Conservation (phyloP, 1,284 basidiomycete species). For the Moniliella sp. region DNA sequence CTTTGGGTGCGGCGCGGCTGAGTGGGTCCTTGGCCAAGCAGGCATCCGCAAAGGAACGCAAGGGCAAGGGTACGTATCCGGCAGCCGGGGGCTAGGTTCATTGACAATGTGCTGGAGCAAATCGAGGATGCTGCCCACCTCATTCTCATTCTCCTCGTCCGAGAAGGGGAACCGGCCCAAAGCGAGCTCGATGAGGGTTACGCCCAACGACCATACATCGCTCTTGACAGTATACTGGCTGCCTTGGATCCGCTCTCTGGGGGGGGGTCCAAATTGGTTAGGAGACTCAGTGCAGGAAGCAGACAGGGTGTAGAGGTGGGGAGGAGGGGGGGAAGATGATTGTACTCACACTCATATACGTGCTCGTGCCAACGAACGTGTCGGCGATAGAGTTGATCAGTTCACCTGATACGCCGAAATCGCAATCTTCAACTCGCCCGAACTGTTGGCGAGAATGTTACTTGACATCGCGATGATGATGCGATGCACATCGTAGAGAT, state of each 20-base stretch:
- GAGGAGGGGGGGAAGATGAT: neutral
- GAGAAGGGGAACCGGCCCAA: conserved; percentile 72
- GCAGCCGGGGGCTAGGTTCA: conserved; percentile 23
- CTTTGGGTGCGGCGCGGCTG: neutral
- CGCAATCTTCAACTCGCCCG: conserved; percentile 94
- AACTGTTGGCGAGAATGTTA: conserved; percentile 80
- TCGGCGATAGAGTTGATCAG: conserved; percentile 95
- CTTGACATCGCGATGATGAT: conserved; percentile 99
- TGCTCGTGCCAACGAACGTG: conserved; percentile 92
- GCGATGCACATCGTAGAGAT: conserved; percentile 86
- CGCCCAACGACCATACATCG: conserved; percentile 88
- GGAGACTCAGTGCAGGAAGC: neutral
- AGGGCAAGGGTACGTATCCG: no score
- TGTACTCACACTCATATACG: conserved; percentile 73
- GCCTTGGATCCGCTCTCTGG: conserved; percentile 93
- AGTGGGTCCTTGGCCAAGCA: neutral
- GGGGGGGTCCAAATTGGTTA: neutral
- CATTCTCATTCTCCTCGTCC: conserved; percentile 3
- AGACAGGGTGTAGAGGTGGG: no score
- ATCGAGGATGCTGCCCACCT: conserved; percentile 78
- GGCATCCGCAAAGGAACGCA: neutral
- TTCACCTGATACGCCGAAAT: conserved; percentile 95
- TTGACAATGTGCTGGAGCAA: conserved; percentile 91
- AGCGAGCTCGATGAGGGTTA: conserved; percentile 79
- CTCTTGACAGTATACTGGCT: conserved; percentile 91